Percentiles rank a stretch among this genome's conserved stretches.
phyloP scores from a whole-genome alignment of 2,329 filamentous ascomycete species.

The Sclerotinia sclerotiorum region DNA sequence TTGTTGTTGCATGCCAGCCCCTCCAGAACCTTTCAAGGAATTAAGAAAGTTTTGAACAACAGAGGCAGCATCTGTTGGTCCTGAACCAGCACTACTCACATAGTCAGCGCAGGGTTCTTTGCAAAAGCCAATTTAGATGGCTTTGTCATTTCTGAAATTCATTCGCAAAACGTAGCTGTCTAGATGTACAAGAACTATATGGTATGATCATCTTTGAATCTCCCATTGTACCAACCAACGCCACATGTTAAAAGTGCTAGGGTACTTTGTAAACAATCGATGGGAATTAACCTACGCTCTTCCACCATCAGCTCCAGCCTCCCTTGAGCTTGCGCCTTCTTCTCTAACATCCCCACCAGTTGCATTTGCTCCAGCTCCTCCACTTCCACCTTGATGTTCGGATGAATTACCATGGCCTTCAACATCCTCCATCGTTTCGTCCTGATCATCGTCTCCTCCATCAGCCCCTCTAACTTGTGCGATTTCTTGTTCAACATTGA shows the following conservation, averaged over 20 bases:
- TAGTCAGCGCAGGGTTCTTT: slow-evolving; percentile 45
- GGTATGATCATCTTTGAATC: slow-evolving; percentile 26
- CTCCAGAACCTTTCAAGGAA: slow-evolving; percentile 63
- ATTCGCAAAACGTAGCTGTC: slow-evolving; percentile 37
- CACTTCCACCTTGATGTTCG: slow-evolving; percentile 62
- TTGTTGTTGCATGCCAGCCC: slow-evolving; percentile 45
- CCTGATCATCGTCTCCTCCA: slow-evolving; percentile 59
- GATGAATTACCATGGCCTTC: slow-evolving; percentile 62
- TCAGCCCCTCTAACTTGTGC: slow-evolving; percentile 57
- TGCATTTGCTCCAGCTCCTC: slow-evolving; percentile 80
- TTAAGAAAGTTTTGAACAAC: slow-evolving; percentile 86
- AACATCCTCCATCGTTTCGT: slow-evolving; percentile 78
- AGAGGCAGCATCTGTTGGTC: slow-evolving; percentile 65
- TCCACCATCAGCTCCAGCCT: slow-evolving; percentile 93
- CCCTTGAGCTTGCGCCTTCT: slow-evolving; percentile 83
- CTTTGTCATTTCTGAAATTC: slow-evolving; percentile 32
- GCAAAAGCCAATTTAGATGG: slow-evolving; percentile 18
- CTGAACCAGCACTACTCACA: slow-evolving; percentile 56
- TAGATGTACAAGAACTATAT: slow-evolving; percentile 39
- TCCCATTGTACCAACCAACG: slow-evolving; percentile 37
- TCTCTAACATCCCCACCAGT: slow-evolving; percentile 89
- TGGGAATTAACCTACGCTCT: slow-evolving; percentile 86
- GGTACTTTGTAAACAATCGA: slow-evolving; percentile 32
- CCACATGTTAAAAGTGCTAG: slow-evolving; percentile 36
- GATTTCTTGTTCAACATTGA: slow-evolving; percentile 74